phyloP scores from a whole-genome alignment of 345 rosid species.

The Viola odorata region DNA sequence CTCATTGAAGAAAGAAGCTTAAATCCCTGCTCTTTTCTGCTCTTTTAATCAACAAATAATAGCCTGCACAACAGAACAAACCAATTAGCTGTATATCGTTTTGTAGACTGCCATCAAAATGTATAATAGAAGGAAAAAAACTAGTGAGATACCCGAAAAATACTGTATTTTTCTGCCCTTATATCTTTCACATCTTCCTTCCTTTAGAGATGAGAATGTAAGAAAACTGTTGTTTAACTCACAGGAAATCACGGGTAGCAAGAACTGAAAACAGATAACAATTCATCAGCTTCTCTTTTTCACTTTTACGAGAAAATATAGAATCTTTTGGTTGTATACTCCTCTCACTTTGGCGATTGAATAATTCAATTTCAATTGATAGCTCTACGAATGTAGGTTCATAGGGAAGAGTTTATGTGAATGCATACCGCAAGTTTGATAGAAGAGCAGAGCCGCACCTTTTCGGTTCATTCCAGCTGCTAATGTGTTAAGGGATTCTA shows the following conservation, averaged over 20 bases:
- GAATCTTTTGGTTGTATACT: not conserved
- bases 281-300: conserved; percentile 2
- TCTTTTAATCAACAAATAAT: too few species aligned
- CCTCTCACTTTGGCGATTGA: not conserved
- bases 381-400: not conserved
- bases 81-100: too few species aligned
- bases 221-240: conserved; percentile 53
- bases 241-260: conserved; percentile 49
- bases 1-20: too few species aligned
- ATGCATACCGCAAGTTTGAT: conserved; percentile 69
- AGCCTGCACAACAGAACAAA: too few species aligned
- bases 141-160: too few species aligned
- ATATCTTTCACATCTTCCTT: conserved; percentile 33
- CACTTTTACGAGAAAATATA: not conserved
- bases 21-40: too few species aligned
- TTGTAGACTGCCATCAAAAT: too few species aligned
- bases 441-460: conserved; percentile 77
- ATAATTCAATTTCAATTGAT: not conserved
- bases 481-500: conserved; percentile 62
- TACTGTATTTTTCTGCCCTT: too few species aligned
- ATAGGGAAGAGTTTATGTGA: conserved; percentile 5
- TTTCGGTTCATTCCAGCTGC: conserved; percentile 62
- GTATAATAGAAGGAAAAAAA: too few species aligned
- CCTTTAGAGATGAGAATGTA: conserved; percentile 68
- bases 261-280: conserved; percentile 45